Evolutionary conservation across 2,329 filamentous ascomycete genomes (phyloP).

Genomic region (Davidsoniella virescens): DNA sequence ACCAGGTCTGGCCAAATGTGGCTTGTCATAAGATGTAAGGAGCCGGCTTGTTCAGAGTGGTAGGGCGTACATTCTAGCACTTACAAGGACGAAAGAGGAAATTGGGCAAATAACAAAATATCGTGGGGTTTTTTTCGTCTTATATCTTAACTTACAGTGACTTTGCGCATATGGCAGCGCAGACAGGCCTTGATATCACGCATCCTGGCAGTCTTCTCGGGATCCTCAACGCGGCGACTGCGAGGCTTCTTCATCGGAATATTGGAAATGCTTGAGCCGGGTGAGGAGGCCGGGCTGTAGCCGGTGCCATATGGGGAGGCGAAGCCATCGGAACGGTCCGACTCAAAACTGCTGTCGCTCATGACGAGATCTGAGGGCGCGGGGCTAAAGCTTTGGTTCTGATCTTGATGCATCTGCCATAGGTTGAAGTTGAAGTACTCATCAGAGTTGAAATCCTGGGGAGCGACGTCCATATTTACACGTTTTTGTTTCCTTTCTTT

Average conservation of each 20-base stretch:
- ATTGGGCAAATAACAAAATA: not conserved
- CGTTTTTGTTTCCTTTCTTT: no score
- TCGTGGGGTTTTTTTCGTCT: no score
- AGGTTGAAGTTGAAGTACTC: no score
- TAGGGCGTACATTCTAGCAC: not conserved
- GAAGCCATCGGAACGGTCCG: not conserved
- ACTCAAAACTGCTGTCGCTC: not conserved
- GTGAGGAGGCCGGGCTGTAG: not conserved
- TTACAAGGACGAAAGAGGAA: not conserved
- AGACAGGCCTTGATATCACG: slow-evolving; percentile 32
- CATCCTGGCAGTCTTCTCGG: slow-evolving; percentile 31
- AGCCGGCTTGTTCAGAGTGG: not conserved
- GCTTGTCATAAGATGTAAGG: not conserved
- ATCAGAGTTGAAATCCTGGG: no score
- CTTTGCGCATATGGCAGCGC: slow-evolving; percentile 32
- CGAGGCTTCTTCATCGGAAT: not conserved
- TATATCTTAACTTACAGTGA: slow-evolving; percentile 25
- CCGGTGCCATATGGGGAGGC: not conserved
- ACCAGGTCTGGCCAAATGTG: no score
- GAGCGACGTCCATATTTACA: no score
- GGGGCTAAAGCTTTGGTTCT: no score
- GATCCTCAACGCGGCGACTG: slow-evolving; percentile 19
- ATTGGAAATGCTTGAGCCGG: not conserved
- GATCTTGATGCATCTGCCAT: no score
- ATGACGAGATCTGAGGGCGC: no score